Conservation (phyloP, 176 grass and related monocot genomes). For the Poa annua region DNA sequence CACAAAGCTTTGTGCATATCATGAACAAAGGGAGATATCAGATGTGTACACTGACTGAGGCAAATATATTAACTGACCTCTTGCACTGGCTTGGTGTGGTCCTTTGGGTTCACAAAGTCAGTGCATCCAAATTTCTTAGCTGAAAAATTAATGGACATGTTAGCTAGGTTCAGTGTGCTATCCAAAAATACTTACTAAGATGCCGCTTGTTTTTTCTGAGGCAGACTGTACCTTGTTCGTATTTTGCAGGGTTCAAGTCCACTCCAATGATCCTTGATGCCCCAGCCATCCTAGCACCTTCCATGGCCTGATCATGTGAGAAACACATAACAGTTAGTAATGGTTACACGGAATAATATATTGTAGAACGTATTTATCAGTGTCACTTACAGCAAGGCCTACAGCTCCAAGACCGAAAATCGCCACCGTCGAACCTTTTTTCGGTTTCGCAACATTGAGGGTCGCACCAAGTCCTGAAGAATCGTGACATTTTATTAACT, state of each 20-base stretch:
- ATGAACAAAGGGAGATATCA: neutral
- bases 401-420: constrained; percentile 91
- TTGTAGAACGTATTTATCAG: neutral
- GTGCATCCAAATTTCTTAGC: constrained; percentile 91
- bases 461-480: constrained; percentile 68
- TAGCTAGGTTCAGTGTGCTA: neutral
- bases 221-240: constrained; percentile 57
- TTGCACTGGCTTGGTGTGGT: constrained; percentile 71
- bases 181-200: constrained; percentile 7
- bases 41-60: neutral
- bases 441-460: constrained; percentile 81
- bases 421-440: constrained; percentile 60
- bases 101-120: constrained; percentile 82
- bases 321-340: neutral
- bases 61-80: constrained; percentile 48
- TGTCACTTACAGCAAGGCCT: constrained; percentile 73
- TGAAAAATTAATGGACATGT: constrained; percentile 36
- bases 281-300: constrained; percentile 71
- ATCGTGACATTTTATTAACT: neutral
- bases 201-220: neutral
- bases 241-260: constrained; percentile 79
- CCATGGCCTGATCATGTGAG: constrained; percentile 62
- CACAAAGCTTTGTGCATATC: neutral
- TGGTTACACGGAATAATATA: neutral
- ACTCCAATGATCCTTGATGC: constrained; percentile 91